Evolutionary conservation across 441 rosid species (phyloP).

Genomic region (Omphalea diandra): DNA sequence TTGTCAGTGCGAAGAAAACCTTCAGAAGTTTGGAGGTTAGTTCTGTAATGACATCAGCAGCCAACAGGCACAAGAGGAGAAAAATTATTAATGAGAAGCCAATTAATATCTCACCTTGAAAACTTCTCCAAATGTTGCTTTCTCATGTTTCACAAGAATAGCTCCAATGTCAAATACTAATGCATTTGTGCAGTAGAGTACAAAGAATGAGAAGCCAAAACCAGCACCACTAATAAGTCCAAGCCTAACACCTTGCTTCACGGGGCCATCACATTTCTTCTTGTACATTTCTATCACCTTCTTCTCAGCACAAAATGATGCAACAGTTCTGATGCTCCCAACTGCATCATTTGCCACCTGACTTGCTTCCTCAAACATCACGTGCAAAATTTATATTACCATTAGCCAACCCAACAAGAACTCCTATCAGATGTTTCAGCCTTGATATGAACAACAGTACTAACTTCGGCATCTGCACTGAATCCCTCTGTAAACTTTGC

Average conservation of each 20-base stretch:
- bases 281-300: constrained; percentile 61
- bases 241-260: constrained; percentile 41
- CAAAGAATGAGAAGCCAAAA: constrained; percentile 56
- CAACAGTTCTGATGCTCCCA: constrained; percentile 58
- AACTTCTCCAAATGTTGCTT: constrained; percentile 55
- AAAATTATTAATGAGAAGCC: no score
- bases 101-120: constrained; percentile 42
- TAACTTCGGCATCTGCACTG: constrained; percentile 73
- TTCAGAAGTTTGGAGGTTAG: constrained; percentile 16
- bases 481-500: constrained; percentile 46
- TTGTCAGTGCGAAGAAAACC: constrained; percentile 71
- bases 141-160: constrained; percentile 40
- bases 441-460: background rate
- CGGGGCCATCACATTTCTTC: constrained; percentile 59
- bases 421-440: background rate
- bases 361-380: constrained; percentile 63
- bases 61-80: no score
- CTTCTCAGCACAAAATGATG: constrained; percentile 68
- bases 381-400: constrained; percentile 22
- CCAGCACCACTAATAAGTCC: constrained; percentile 61
- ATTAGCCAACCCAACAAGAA: background rate
- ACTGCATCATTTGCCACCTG: constrained; percentile 66
- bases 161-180: constrained; percentile 61
- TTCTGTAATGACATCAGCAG: background rate
- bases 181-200: constrained; percentile 48